Evolutionary conservation across 2,329 filamentous ascomycete genomes (phyloP), one percentile per base, ranked within the genome.

Genomic region (Macroventuria anomochaeta): DNA sequence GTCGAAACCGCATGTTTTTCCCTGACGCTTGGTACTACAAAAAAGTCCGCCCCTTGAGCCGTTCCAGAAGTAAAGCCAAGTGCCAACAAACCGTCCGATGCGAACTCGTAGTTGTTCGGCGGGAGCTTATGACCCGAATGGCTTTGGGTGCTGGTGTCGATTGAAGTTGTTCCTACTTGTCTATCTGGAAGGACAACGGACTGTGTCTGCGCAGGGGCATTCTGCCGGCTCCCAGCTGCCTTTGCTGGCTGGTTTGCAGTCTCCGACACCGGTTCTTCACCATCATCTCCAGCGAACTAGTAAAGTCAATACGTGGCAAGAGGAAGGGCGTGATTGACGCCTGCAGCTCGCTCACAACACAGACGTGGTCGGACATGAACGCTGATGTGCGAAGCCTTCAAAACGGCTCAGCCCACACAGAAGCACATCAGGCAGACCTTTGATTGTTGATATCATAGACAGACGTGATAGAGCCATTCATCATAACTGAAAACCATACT

Each of bases 31-130:
- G 23, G 7, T 17, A 10, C 7, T 21, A 12, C 37, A 18, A 26
- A 7, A 15, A 17, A 10, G n/a, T 18, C 10, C 1, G 23, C 11
- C 20, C 18, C 46, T 2, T 26, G 28, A 11, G 6, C 18, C 3
- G 20, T 11, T 34, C 12, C 32, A 20, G 42, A 44, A 20, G 32
- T 36, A 34, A 43, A 53, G 7, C 60, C 62, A 17, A 68, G 48
- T 11, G 59, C 61, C 25, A 67, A 46, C 20, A 65, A 34, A 10
- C 66, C 63, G 43, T 62, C 60, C 21, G 67, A 23, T 10, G 63
- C 63, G 17, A 58, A 66, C 17, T 65, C 58, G 31, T 68, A 64
- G 26, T 47, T 58, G 15, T 63, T 57, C 6, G 53, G 51, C 3
- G 61, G 61, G 10, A 57, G 40, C 8, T 46, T 62, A 10, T 39